A percentile compares a stretch with the other conserved stretches of the same genome.
These are phyloP conservation scores for Phytophthora europaea DNA, from an alignment of 352 stramenopile genomes.

Conservation along the genomic window DNA sequence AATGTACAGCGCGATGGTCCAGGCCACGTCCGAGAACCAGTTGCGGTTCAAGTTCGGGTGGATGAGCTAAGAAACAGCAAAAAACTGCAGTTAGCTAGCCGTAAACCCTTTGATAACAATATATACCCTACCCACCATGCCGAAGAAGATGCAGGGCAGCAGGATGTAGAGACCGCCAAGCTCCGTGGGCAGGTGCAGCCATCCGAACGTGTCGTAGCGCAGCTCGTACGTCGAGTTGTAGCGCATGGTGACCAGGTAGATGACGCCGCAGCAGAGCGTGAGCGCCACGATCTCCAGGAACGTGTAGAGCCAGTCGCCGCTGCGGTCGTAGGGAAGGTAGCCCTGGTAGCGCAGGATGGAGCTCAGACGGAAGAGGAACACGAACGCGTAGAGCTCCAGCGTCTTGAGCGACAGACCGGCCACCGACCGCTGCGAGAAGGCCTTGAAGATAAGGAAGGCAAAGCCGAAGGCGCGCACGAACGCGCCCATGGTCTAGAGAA, in stretches of 20 bases:
- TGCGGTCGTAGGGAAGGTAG: slow-evolving; percentile 95
- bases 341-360: slow-evolving; percentile 98
- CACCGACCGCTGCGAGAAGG: slow-evolving; percentile 93
- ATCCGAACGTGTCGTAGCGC: slow-evolving; percentile 97
- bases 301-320: slow-evolving; percentile 98
- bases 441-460: slow-evolving; percentile 96
- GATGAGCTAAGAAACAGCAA: slow-evolving; percentile 78
- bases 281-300: slow-evolving; percentile 95
- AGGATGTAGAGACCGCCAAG: slow-evolving; percentile 88
- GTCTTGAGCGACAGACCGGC: slow-evolving; percentile 97
- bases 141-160: slow-evolving; percentile 89
- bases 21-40: slow-evolving; percentile 96
- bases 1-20: slow-evolving; percentile 99
- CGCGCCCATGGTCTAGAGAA: slow-evolving; percentile 86
- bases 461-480: slow-evolving; percentile 93
- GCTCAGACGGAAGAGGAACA: slow-evolving; percentile 97
- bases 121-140: slow-evolving; percentile 60
- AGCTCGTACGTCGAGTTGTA: slow-evolving; percentile 98
- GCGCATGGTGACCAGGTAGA: slow-evolving; percentile 92
- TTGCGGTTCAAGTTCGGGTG: slow-evolving; percentile 97
- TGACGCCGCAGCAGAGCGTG: slow-evolving; percentile 88
- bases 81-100: not conserved
- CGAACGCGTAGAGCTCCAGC: slow-evolving; percentile 96
- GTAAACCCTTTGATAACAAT: not conserved
- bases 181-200: slow-evolving; percentile 87